These are phyloP conservation scores for Colletotrichum filicis DNA, from an alignment of 2,329 filamentous ascomycete species.

Conservation along the genomic window DNA sequence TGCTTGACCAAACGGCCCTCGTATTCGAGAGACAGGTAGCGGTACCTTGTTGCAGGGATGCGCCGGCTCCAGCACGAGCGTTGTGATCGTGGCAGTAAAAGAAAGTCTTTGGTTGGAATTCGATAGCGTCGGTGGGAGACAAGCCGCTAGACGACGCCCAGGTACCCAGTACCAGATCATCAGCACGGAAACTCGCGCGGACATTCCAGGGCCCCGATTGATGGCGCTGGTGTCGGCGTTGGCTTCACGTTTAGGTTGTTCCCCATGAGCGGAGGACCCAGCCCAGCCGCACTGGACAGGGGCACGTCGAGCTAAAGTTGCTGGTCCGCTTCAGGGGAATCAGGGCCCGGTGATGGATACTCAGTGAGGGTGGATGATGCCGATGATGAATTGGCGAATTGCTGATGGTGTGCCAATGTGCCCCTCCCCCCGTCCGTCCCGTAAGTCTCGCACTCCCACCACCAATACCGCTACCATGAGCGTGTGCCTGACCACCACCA, in stretches of 20 bases:
- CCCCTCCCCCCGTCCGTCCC: background rate
- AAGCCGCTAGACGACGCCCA: slow-evolving; percentile 25
- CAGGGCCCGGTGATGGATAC: slow-evolving; percentile 1
- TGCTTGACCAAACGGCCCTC: slow-evolving; percentile 30
- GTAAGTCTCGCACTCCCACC: slow-evolving; percentile 9
- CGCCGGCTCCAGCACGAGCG: slow-evolving; percentile 17
- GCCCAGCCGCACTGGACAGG: slow-evolving; percentile 29
- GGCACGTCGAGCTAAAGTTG: slow-evolving; percentile 14
- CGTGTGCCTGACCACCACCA: background rate
- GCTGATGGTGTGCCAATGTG: slow-evolving; percentile 22
- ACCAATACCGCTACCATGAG: background rate
- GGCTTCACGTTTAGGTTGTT: background rate
- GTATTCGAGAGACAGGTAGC: slow-evolving; percentile 34
- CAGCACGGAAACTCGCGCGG: slow-evolving; percentile 14
- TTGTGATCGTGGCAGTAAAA: slow-evolving; percentile 13
- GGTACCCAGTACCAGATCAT: slow-evolving; percentile 19
- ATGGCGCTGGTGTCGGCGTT: background rate
- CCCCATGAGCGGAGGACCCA: background rate
- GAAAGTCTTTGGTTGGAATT: slow-evolving; percentile 28
- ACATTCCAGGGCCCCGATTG: slow-evolving; percentile 3
- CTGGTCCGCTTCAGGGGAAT: slow-evolving; percentile 30
- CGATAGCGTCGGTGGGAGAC: slow-evolving; percentile 30
- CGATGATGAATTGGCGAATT: slow-evolving; percentile 30
- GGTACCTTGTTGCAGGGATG: slow-evolving; percentile 35
- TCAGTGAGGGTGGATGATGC: background rate